phyloP scores from a whole-genome alignment of 495 filamentous ascomycete species.

The Trichoderma parareesei region DNA sequence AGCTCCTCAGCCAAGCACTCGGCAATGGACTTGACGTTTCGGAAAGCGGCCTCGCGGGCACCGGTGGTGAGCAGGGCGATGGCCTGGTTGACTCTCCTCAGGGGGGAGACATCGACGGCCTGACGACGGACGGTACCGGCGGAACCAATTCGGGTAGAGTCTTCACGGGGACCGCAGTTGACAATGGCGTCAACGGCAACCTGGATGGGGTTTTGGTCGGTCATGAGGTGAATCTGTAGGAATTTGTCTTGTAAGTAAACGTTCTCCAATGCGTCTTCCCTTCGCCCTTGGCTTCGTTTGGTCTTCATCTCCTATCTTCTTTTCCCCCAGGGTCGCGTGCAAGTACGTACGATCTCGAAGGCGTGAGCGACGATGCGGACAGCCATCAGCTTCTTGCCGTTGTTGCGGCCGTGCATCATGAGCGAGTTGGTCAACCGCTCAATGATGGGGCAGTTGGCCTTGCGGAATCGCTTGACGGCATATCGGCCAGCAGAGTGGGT shows the following conservation, averaged over 20 bases:
- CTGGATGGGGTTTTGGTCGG: slow-evolving; percentile 99
- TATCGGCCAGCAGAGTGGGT: slow-evolving; percentile 98
- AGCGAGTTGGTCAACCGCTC: slow-evolving; percentile 99
- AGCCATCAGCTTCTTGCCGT: slow-evolving; percentile 99
- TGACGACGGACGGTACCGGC: slow-evolving; percentile 99
- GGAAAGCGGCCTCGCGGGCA: slow-evolving; percentile 94
- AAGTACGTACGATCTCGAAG: slow-evolving; percentile 91
- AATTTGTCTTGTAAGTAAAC: background rate
- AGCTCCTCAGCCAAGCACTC: slow-evolving; percentile 99
- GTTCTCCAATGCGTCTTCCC: background rate
- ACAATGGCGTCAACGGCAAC: slow-evolving; percentile 98
- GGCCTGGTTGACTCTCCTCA: slow-evolving; percentile 99
- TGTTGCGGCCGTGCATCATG: slow-evolving; percentile 99
- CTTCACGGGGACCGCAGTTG: slow-evolving; percentile 99
- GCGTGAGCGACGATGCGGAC: slow-evolving; percentile 97
- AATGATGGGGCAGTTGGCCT: slow-evolving; percentile 99
- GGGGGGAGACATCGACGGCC: slow-evolving; percentile 98
- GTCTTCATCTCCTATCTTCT: background rate
- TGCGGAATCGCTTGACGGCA: slow-evolving; percentile 99
- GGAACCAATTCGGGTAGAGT: slow-evolving; percentile 97
- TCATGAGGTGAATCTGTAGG: slow-evolving; percentile 95
- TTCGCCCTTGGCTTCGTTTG: background rate
- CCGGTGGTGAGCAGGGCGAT: slow-evolving; percentile 96
- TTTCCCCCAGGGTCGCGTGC: background rate
- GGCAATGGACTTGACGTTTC: slow-evolving; percentile 96